These are phyloP conservation scores for Penicillium psychrofluorescens DNA, from an alignment of 495 filamentous ascomycete genomes.

Conservation along the genomic window DNA sequence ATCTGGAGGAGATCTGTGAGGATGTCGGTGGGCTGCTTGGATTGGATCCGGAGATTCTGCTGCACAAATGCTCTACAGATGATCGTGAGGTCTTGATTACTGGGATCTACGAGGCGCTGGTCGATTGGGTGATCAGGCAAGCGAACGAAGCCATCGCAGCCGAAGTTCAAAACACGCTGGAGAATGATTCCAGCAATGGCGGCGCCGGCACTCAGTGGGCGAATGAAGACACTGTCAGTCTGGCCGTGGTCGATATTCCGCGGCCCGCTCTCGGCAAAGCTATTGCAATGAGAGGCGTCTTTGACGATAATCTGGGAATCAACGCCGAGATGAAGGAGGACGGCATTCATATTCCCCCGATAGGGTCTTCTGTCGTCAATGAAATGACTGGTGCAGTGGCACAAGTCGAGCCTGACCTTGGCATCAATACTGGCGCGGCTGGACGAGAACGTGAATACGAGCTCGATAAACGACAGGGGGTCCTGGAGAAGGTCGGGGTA, in stretches of 20 bases:
- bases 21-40: conserved; percentile 83
- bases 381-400: conserved; percentile 79
- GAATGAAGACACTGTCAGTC: conserved; percentile 76
- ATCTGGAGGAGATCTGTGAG: conserved; percentile 78
- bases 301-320: conserved; percentile 87
- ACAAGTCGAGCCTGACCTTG: conserved; percentile 75
- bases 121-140: conserved; percentile 87
- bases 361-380: conserved; percentile 68
- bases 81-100: conserved; percentile 77
- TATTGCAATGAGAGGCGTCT: conserved; percentile 75
- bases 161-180: conserved; percentile 62
- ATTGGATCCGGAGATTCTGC: conserved; percentile 76
- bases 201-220: conserved; percentile 49
- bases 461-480: conserved; percentile 69
- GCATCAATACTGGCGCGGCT: conserved; percentile 57
- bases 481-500: conserved; percentile 77
- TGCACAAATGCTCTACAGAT: conserved; percentile 68
- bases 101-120: conserved; percentile 86
- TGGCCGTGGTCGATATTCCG: conserved; percentile 84
- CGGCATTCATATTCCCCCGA: conserved; percentile 62
- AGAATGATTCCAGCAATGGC: conserved; percentile 52
- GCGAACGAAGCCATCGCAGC: conserved; percentile 81
- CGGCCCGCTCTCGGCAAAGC: conserved; percentile 75
- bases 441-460: conserved; percentile 69
- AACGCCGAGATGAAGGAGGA: conserved; percentile 96